Evolutionary conservation across 345 rosid genomes (phyloP), one percentile per base, ranked within the genome.

Genomic region (Geranium brycei): DNA sequence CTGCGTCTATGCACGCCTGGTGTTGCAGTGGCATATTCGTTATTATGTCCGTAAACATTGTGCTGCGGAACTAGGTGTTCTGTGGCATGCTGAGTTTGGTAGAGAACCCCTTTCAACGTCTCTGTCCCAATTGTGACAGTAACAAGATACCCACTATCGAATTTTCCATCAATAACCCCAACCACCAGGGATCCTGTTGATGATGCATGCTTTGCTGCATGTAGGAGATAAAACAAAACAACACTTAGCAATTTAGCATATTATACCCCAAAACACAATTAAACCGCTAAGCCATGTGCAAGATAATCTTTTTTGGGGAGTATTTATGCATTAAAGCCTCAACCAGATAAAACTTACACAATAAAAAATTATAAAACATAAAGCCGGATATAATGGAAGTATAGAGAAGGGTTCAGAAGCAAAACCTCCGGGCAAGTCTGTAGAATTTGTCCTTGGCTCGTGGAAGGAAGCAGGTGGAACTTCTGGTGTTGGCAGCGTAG

Each of bases 141-240:
- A 57, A 95, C 82, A 61, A 95, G 87, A 73, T 91, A 95, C 23
- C 97, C 99, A 53, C 85, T 78, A 58, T 93, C 97, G 30, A 88
- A 83, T 68, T 93, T 90, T 57, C 99, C 97, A 66, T 93, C 99
- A 15, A 93, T 91, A 14, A 88, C 85, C 57, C 97, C 96, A 61
- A 71, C 60, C 62, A 93, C 99, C 7, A 80, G 75, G 66, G 82
- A 66, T 68, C 79, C 82, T 28, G 77, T 73, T 51, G 82, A 55
- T 17, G 79, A 64, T 51, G 75, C 76, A 67, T 76, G 51, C 62
- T 68, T 68, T 62, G 64, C 78, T 75, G 73, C 76, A 68, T 57
- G 31, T 41, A 57, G 28, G 28, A 23, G 28, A 23, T 23, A 58
- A 14, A 19, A 17, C 4, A 28, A 14, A 19, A 47, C 12, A 15